These are phyloP conservation scores for Hippophae gyantsensis DNA, from an alignment of 306 rosid species.

Conservation along the genomic window DNA sequence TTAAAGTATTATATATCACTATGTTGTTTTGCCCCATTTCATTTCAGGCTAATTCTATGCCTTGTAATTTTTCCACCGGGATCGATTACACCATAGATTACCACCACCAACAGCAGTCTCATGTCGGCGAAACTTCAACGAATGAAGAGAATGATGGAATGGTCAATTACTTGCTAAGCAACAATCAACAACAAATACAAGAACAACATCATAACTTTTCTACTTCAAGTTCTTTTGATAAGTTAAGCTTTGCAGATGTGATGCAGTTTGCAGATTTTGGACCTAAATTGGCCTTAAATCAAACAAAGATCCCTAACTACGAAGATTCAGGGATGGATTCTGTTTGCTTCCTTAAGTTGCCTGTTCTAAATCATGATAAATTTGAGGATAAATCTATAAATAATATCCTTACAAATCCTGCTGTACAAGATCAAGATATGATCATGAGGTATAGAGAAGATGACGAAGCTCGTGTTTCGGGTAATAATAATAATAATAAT, in stretches of 20 bases:
- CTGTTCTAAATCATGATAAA: conserved; percentile 50
- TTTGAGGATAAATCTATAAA: conserved; percentile 30
- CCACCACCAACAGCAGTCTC: conserved; percentile 23
- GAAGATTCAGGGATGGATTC: conserved; percentile 56
- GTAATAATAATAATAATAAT: conserved; percentile 1
- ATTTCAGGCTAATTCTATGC: conserved; percentile 45
- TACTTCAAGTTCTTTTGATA: conserved; percentile 40
- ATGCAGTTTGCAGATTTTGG: conserved; percentile 93
- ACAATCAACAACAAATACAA: conserved; percentile 20
- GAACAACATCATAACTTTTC: conserved; percentile 28
- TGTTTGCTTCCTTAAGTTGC: conserved; percentile 67
- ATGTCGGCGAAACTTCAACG: conserved; percentile 32
- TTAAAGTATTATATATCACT: neutral
- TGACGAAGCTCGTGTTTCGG: conserved; percentile 32
- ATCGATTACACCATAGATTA: conserved; percentile 36
- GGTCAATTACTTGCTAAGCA: conserved; percentile 35
- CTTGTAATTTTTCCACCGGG: conserved; percentile 30
- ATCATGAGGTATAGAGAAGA: conserved; percentile 12
- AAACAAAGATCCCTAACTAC: conserved; percentile 24
- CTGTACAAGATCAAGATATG: too few species aligned
- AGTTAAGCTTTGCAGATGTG: conserved; percentile 67
- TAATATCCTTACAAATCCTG: too few species aligned
- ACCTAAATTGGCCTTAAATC: conserved; percentile 60
- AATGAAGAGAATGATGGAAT: conserved; percentile 23
- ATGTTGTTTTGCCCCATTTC: conserved; percentile 33